phyloP scores from a whole-genome alignment of 2,329 filamentous ascomycete species.

The Ambrosiella xylebori region DNA sequence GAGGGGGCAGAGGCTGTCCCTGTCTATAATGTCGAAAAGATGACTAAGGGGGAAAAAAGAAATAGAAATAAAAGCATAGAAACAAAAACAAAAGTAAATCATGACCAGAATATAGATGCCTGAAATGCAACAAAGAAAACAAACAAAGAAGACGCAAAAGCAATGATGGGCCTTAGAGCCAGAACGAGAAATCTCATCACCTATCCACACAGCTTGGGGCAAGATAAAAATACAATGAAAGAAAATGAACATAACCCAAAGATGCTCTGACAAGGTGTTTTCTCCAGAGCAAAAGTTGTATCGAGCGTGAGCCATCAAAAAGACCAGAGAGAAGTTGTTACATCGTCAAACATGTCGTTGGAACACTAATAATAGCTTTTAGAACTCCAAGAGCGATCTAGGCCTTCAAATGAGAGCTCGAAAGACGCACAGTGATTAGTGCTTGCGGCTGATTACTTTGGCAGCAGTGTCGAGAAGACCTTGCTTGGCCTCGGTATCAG shows the following conservation, averaged over 20 bases:
- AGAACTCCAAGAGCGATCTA: not conserved
- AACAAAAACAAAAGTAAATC: constrained; percentile 4
- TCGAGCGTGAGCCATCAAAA: not conserved
- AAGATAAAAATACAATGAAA: constrained; percentile 9
- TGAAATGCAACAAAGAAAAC: not conserved
- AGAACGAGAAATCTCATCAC: not conserved
- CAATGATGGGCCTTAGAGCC: not conserved
- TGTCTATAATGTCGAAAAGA: constrained; percentile 1
- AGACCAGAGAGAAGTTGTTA: not conserved
- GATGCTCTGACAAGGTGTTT: not conserved
- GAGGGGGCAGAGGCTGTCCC: not conserved
- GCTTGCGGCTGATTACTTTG: constrained; percentile 77
- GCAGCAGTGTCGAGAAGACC: constrained; percentile 85
- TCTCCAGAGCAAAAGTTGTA: not conserved
- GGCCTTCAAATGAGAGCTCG: not conserved
- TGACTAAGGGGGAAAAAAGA: not conserved
- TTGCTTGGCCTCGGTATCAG: constrained; percentile 85
- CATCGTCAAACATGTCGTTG: not conserved
- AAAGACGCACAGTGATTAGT: constrained; percentile 33
- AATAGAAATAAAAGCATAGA: constrained; percentile 4
- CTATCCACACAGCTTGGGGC: not conserved
- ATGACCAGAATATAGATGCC: constrained; percentile 8
- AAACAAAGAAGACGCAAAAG: constrained; percentile 2
- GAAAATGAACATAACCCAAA: not conserved
- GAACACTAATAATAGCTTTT: not conserved